These are phyloP conservation scores for Plantago major DNA, from an alignment of 257 asterid species.

Conservation along the genomic window DNA sequence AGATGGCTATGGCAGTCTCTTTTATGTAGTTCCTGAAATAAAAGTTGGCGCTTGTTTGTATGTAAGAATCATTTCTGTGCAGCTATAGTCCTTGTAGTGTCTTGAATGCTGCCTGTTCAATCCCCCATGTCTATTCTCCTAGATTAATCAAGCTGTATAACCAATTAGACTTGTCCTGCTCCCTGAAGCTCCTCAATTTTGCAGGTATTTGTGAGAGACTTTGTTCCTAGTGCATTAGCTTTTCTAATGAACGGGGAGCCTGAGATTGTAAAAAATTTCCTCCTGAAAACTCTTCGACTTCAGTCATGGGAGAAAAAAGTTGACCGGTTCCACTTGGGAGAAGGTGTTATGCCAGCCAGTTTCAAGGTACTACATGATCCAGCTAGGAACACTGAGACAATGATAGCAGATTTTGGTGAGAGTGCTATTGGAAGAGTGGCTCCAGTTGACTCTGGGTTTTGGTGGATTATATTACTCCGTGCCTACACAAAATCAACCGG, in stretches of 20 bases:
- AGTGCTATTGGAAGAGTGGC: conserved; percentile 78
- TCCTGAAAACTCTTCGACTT: conserved; percentile 69
- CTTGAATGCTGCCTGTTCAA: too few species aligned
- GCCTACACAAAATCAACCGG: conserved; percentile 74
- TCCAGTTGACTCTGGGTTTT: conserved; percentile 79
- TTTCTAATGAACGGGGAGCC: conserved; percentile 70
- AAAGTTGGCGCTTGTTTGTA: neutral
- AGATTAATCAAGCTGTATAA: neutral
- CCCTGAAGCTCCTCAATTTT: conserved; percentile 17
- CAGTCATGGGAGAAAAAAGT: conserved; percentile 78
- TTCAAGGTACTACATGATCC: conserved; percentile 73
- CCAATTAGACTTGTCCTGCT: neutral
- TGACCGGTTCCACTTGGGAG: conserved; percentile 69
- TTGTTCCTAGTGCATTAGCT: conserved; percentile 69
- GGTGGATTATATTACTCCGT: conserved; percentile 74
- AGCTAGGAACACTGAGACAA: conserved; percentile 49
- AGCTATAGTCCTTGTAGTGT: too few species aligned
- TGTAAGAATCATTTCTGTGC: too few species aligned
- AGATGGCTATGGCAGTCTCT: neutral
- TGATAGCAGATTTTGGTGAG: conserved; percentile 75
- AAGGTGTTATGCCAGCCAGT: conserved; percentile 79
- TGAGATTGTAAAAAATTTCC: conserved; percentile 57
- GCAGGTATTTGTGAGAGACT: conserved; percentile 74
- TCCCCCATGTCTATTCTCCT: neutral
- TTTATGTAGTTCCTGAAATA: neutral